Percentiles rank a stretch among this genome's conserved stretches.
Evolutionary conservation across 2,329 filamentous ascomycete genomes (phyloP).

Genomic region (Calonectria multiphialidica): DNA sequence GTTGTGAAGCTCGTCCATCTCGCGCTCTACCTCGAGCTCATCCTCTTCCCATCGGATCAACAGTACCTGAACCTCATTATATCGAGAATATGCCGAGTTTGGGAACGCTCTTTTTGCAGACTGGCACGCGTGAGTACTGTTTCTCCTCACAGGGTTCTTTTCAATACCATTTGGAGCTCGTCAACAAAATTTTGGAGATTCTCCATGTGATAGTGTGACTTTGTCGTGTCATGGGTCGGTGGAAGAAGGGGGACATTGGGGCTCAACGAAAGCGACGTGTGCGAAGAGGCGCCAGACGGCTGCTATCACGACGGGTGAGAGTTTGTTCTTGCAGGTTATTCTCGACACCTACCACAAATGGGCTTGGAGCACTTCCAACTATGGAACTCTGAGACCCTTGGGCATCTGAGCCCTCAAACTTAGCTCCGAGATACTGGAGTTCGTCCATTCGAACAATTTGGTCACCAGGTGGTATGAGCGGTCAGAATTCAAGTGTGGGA

Average conservation of each 20-base stretch:
- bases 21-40: slow-evolving; percentile 41
- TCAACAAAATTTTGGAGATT: slow-evolving; percentile 35
- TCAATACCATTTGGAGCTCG: slow-evolving; percentile 37
- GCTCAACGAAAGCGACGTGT: slow-evolving; percentile 39
- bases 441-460: slow-evolving; percentile 31
- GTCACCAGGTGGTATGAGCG: background rate
- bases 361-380: slow-evolving; percentile 37
- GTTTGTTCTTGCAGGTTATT: background rate
- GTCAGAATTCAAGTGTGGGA: too few species aligned
- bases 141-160: background rate
- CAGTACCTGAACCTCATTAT: slow-evolving; percentile 40
- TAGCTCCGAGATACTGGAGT: slow-evolving; percentile 38
- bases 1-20: slow-evolving; percentile 36
- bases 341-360: slow-evolving; percentile 37
- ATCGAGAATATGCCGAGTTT: slow-evolving; percentile 42
- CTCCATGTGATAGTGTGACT: slow-evolving; percentile 42
- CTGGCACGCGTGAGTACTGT: slow-evolving; percentile 27
- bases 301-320: slow-evolving; percentile 34
- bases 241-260: slow-evolving; percentile 38
- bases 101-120: slow-evolving; percentile 41
- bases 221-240: slow-evolving; percentile 42
- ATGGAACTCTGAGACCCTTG: slow-evolving; percentile 40
- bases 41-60: slow-evolving; percentile 44
- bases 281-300: slow-evolving; percentile 41
- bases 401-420: slow-evolving; percentile 31